Percentiles rank a stretch among this genome's conserved stretches.
Conservation (phyloP, 306 rosid genomes). For the Amphicarpaea edgeworthii region DNA sequence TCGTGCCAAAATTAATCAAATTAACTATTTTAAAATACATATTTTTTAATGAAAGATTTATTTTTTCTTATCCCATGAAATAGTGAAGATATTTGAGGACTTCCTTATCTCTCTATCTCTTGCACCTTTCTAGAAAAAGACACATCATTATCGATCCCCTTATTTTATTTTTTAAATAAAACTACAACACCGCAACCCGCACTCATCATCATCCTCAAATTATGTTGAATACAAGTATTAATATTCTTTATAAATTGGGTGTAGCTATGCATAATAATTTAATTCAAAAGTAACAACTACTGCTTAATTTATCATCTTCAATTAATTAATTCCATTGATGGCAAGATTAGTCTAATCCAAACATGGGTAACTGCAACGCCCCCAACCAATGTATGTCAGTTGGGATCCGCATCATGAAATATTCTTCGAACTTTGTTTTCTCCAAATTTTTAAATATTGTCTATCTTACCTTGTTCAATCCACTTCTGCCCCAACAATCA, state of each 20-base stretch:
- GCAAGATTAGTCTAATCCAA: conserved; percentile 60
- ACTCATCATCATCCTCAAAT: conserved; percentile 39
- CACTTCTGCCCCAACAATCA: conserved; percentile 50
- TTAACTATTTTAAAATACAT: not conserved
- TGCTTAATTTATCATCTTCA: conserved; percentile 48
- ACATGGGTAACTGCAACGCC: conserved; percentile 41
- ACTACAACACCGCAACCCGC: conserved; percentile 45
- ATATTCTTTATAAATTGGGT: conserved; percentile 35
- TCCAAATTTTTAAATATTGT: conserved; percentile 40
- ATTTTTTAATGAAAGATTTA: not conserved
- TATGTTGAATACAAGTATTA: conserved; percentile 14
- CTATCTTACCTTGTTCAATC: conserved; percentile 47
- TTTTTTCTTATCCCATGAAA: conserved; percentile 4
- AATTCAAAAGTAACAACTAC: conserved; percentile 45
- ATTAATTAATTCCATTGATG: conserved; percentile 45
- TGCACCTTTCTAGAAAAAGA: conserved; percentile 18
- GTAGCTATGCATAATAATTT: conserved; percentile 32
- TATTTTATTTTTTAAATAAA: not conserved
- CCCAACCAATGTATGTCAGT: conserved; percentile 57
- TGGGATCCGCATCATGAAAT: conserved; percentile 57
- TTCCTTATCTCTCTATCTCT: not conserved
- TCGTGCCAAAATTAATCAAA: not conserved
- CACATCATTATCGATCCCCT: conserved; percentile 17
- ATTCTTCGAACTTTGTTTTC: conserved; percentile 49
- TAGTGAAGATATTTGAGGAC: conserved; percentile 39